Evolutionary conservation across 768 basidiomycete species (phyloP).

Genomic region (Trichaptum fuscoviolaceum): DNA sequence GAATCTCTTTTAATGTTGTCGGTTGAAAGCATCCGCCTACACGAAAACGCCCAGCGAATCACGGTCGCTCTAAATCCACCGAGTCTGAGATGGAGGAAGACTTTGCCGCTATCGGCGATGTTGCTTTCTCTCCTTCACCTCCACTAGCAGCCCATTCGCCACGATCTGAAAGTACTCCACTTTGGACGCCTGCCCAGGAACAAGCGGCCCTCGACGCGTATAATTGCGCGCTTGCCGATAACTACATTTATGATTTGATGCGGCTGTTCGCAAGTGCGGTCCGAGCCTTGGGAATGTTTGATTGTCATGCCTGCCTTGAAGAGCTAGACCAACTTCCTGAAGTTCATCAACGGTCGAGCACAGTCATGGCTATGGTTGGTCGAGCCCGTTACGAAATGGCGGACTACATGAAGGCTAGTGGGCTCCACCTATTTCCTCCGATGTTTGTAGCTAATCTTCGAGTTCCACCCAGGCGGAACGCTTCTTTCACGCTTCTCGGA

Average conservation of each 20-base stretch:
- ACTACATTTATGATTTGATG: constrained; percentile 77
- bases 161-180: constrained; percentile 57
- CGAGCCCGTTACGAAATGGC: constrained; percentile 86
- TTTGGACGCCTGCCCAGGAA: constrained; percentile 64
- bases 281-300: constrained; percentile 69
- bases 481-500: constrained; percentile 76
- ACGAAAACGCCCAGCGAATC: constrained; percentile 50
- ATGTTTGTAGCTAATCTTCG: constrained; percentile 10
- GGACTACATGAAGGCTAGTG: constrained; percentile 81
- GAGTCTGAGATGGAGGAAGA: constrained; percentile 77
- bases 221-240: constrained; percentile 70
- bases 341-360: constrained; percentile 67
- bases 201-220: constrained; percentile 68
- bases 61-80: constrained; percentile 52
- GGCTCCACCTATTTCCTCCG: constrained; percentile 9
- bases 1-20: constrained; percentile 2
- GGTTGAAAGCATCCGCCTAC: constrained; percentile 29
- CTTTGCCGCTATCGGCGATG: constrained; percentile 37
- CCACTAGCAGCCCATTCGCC: constrained; percentile 58
- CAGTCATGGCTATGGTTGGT: constrained; percentile 78
- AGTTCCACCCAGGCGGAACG: constrained; percentile 65
- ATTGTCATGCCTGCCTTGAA: constrained; percentile 66
- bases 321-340: constrained; percentile 74
- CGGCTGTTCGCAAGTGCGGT: constrained; percentile 78
- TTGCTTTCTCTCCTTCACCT: constrained; percentile 56